Evolutionary conservation across 805 yeast species (phyloP).

Genomic region (Wickerhamomyces ciferrii): DNA sequence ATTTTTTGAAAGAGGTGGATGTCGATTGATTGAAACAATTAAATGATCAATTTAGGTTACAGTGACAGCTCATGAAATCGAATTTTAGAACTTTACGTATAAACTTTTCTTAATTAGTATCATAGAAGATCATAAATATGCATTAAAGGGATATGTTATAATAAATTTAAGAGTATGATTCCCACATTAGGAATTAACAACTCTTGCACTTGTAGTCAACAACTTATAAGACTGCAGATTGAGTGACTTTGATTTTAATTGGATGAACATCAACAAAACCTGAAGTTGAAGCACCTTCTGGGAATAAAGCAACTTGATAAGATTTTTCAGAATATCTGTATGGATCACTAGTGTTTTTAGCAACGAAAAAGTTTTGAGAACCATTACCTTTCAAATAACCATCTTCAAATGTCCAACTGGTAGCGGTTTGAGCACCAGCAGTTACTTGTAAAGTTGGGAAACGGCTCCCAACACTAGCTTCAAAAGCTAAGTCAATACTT

Average conservation of each 20-base stretch:
- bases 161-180: no score
- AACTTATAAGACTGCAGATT: neutral
- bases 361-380: slow-evolving; percentile 32
- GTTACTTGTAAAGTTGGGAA: slow-evolving; percentile 13
- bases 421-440: slow-evolving; percentile 2
- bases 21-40: no score
- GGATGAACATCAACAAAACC: slow-evolving; percentile 6
- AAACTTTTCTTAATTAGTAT: no score
- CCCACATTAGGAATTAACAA: no score
- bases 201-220: no score
- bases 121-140: no score
- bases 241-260: neutral
- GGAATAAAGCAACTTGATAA: slow-evolving; percentile 24
- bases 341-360: slow-evolving; percentile 39
- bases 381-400: slow-evolving; percentile 26
- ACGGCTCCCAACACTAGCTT: neutral
- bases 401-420: slow-evolving; percentile 7
- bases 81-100: no score
- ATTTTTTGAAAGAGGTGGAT: no score
- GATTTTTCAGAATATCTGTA: slow-evolving; percentile 28
- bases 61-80: no score
- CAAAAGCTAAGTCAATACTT: no score
- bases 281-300: slow-evolving; percentile 18
- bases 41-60: no score
- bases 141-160: no score